Evolutionary conservation across 768 basidiomycete genomes (phyloP), one percentile per base, ranked within the genome.

Genomic region (Agaricus bisporus): DNA sequence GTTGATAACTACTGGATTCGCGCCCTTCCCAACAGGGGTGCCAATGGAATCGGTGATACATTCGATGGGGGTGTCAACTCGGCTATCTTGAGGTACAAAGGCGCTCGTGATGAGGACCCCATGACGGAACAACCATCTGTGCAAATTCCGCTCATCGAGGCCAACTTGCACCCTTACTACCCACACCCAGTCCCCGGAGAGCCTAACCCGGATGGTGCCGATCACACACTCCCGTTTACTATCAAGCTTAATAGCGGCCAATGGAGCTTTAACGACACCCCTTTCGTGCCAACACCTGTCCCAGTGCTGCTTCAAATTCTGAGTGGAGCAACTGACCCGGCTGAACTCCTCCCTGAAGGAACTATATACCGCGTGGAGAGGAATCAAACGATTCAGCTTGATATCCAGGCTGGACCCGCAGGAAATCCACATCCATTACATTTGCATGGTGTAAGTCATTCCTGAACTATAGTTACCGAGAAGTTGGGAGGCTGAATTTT

Each of bases 281-380:
- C 48, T 20, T 58, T 51, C 17, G 26, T 45, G 32, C 49, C 47
- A 11, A 77, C 79, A 0, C 70, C 63, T 20, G 68, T 70, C 0
- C 79, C 79, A 0, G 74, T 77, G 1, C 63, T 82, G 6, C 67
- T 80, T 14, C 77, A 81, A 57, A 77, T 80, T 39, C 58, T 80
- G 41, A 77, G 72, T 49, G 78, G 78, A 12, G 67, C 69, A 2
- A 61, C 63, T 14, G 57, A 51, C 5, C 70, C 75, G 0, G 67
- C 72, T 39, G 69, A 72, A n/a, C 58, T 81, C 17, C 67, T 75
- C 4, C 70, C 74, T 1, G 36, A 61, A 0, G 77, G 76, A 5
- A 65, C 67, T 20, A 71, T 79, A 9, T 77, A 73, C 54, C 59
- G 64, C 11, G 61, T 83, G 10, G 77, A 77, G 0, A 57, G 60